These are phyloP conservation scores for Priceomyces haplophilus DNA, from an alignment of 805 yeast species.

Conservation along the genomic window DNA sequence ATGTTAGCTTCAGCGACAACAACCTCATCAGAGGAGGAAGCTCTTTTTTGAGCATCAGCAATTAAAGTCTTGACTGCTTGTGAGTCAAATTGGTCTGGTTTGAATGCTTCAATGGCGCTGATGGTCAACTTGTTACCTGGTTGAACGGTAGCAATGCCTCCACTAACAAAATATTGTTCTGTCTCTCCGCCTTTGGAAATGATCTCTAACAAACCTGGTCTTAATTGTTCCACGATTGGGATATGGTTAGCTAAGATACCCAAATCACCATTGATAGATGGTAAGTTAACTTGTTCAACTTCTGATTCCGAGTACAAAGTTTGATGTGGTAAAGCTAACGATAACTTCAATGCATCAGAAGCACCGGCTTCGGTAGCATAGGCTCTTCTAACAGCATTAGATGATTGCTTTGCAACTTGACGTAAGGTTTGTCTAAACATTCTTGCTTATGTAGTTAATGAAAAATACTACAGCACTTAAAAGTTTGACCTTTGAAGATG, in stretches of 20 bases:
- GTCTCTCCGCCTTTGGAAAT: conserved; percentile 72
- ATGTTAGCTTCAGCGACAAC: conserved; percentile 93
- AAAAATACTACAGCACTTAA: background rate
- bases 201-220: conserved; percentile 93
- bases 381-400: conserved; percentile 65
- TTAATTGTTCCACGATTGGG: conserved; percentile 93
- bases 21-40: conserved; percentile 76
- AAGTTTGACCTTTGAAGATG: background rate
- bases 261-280: conserved; percentile 91
- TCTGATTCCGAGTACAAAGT: conserved; percentile 58
- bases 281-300: conserved; percentile 80
- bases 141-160: conserved; percentile 95
- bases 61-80: conserved; percentile 76
- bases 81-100: conserved; percentile 80
- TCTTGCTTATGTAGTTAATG: conserved; percentile 10
- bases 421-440: conserved; percentile 67
- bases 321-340: conserved; percentile 89
- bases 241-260: conserved; percentile 98
- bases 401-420: conserved; percentile 56
- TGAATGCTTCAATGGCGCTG: conserved; percentile 93
- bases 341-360: conserved; percentile 73
- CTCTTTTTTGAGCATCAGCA: conserved; percentile 93
- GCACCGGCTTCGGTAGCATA: conserved; percentile 78
- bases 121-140: conserved; percentile 89
- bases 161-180: conserved; percentile 83